Evolutionary conservation across 352 stramenopile genomes (phyloP).

Genomic region (Pythium graminicola): DNA sequence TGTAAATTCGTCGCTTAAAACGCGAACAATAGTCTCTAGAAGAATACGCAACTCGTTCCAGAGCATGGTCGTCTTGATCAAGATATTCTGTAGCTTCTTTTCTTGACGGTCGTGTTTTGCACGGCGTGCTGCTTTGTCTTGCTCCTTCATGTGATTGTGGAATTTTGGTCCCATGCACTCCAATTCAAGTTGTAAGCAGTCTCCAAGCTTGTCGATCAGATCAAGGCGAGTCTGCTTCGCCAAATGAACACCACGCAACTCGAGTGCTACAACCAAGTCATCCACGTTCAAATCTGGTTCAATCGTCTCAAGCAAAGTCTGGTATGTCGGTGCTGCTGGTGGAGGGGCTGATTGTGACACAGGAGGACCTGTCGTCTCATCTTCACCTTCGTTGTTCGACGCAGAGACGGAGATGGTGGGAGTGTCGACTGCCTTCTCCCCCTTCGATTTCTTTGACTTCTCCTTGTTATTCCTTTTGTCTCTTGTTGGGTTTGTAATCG

Average conservation of each 20-base stretch:
- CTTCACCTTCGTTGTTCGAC: neutral
- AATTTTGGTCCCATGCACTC: constrained; percentile 62
- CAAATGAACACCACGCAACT: constrained; percentile 53
- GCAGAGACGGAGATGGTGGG: neutral
- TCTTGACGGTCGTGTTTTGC: constrained; percentile 50
- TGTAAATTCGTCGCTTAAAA: constrained; percentile 32
- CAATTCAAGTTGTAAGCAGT: constrained; percentile 55
- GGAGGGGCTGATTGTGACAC: neutral
- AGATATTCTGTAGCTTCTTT: constrained; percentile 26
- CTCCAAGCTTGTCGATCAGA: constrained; percentile 46
- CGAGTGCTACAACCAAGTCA: constrained; percentile 50
- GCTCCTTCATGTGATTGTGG: constrained; percentile 58
- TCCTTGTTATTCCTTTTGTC: neutral
- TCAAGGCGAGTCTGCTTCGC: constrained; percentile 50
- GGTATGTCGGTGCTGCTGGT: constrained; percentile 17
- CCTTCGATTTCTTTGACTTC: neutral
- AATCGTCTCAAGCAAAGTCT: constrained; percentile 47
- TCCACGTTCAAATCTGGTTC: constrained; percentile 64
- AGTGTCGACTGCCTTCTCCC: neutral
- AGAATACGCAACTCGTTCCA: constrained; percentile 48
- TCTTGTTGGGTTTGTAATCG: neutral
- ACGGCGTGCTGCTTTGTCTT: constrained; percentile 45
- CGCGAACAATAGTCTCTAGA: constrained; percentile 34
- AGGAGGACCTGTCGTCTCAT: neutral
- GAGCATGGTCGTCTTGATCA: constrained; percentile 30